phyloP scores from a whole-genome alignment of 768 basidiomycete genomes.

The Rhizopogon rudus region DNA sequence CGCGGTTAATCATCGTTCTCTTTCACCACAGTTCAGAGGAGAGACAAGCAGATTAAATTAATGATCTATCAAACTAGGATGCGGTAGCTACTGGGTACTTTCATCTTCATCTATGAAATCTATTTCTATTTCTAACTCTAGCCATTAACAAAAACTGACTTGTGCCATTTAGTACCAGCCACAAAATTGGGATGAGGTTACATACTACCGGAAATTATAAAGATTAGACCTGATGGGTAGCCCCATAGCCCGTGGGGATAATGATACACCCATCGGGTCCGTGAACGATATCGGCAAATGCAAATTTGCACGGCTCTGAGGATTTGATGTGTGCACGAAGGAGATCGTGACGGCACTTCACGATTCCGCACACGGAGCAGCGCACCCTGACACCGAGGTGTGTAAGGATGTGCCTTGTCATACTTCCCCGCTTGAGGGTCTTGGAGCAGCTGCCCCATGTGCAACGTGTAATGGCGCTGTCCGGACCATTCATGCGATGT shows the following conservation, averaged over 20 bases:
- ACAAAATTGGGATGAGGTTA: no score
- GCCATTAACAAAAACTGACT: no score
- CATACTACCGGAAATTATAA: no score
- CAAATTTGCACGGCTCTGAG: background rate
- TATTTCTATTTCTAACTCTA: no score
- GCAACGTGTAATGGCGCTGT: background rate
- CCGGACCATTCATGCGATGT: background rate
- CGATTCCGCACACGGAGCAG: background rate
- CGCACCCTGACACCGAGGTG: background rate
- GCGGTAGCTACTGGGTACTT: no score
- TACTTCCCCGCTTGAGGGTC: background rate
- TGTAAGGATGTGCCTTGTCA: conserved; percentile 3
- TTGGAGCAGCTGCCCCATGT: conserved; percentile 1
- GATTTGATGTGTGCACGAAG: background rate
- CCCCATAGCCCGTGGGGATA: background rate
- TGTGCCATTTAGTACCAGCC: no score
- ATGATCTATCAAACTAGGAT: no score
- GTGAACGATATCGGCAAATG: background rate
- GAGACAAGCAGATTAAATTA: no score
- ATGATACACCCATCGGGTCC: background rate
- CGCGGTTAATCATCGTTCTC: no score
- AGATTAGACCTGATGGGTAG: no score
- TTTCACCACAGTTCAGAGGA: no score
- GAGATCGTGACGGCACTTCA: background rate
- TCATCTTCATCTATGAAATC: no score